Evolutionary conservation across 768 basidiomycete genomes (phyloP), one percentile per base, ranked within the genome.

Genomic region (Lactifluus hygrophoroides): DNA sequence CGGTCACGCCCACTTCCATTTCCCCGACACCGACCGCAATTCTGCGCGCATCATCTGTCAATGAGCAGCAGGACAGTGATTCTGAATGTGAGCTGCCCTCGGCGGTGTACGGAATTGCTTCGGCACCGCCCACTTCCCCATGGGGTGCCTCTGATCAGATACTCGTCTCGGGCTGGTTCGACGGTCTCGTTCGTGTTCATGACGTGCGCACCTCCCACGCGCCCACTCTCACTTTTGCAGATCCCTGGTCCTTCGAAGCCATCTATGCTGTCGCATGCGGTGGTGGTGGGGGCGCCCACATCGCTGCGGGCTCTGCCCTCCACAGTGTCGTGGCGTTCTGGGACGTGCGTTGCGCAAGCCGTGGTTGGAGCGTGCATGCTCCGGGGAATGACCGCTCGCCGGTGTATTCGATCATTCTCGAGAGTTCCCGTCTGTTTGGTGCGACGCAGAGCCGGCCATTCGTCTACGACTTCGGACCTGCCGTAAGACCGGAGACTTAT

Each of bases 281-380:
- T 28, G 90, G 89, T 7, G 88, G 88, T 0, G 76, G 75, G 16
- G 75, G 77, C 11, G 78, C 77, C 56, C 78, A 87, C 64, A 74
- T 93, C 47, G 83, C 86, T 4, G 88, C 88, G 2, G 90, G 90
- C 11, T 82, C 82, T 13, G 88, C 88, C 7, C 77, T 86, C 10
- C 86, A 92, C 66, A 80, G 84, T 57, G 80, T 90, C 21, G 80
- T 93, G 55, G 81, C 87, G 3, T 83, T 92, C 62, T 93, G 88
- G 86, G 90, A 93, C 67, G 76, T 89, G 30, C 82, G 90, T 9
- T 75, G 73, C 19, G 78, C 86, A 0, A 70, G 66, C 3, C 62
- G 60, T 8, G 89, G 90, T 3, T 90, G 86, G 84, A 88, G 85
- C 64, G 82, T 90, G 6, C 82, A 90, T 67, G 85, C 85, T 2